Evolutionary conservation across 768 basidiomycete species (phyloP).

Genomic region (Trametes cinnabarina): DNA sequence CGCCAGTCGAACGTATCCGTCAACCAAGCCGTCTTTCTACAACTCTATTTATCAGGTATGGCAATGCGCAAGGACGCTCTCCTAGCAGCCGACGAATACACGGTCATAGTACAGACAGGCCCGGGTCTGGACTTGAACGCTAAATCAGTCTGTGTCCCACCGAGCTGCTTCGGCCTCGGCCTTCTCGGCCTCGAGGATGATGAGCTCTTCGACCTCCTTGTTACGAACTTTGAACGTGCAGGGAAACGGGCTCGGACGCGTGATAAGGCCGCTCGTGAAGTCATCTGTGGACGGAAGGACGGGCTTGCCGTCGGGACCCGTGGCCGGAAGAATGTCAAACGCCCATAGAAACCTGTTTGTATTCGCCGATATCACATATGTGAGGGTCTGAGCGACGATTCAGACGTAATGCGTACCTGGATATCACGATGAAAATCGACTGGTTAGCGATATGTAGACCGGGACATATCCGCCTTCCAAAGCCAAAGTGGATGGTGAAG

Average conservation of each 20-base stretch:
- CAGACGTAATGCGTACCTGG: constrained; percentile 5
- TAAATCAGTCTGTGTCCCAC: neutral
- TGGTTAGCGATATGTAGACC: constrained; percentile 20
- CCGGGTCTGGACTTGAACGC: neutral
- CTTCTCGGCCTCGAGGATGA: neutral
- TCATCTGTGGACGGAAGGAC: constrained; percentile 1
- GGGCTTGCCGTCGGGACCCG: neutral
- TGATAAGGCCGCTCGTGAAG: constrained; percentile 4
- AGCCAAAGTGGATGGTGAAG: constrained; percentile 23
- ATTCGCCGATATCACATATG: neutral
- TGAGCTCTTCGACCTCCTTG: neutral
- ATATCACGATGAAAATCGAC: constrained; percentile 11
- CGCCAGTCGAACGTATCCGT: no score
- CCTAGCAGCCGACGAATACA: no score
- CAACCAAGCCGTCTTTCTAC: no score
- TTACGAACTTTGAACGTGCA: constrained; percentile 1
- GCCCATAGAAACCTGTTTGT: constrained; percentile 19
- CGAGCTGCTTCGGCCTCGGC: constrained; percentile 6
- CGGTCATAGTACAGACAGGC: no score
- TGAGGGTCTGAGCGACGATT: neutral
- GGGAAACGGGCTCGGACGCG: constrained; percentile 1
- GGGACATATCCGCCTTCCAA: constrained; percentile 23
- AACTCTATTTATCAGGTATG: no score
- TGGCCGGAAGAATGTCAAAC: constrained; percentile 13
- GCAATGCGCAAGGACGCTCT: no score